Evolutionary conservation across 257 asterid species (phyloP), one percentile per base, ranked within the genome.

Genomic region (Primulina tabacum): DNA sequence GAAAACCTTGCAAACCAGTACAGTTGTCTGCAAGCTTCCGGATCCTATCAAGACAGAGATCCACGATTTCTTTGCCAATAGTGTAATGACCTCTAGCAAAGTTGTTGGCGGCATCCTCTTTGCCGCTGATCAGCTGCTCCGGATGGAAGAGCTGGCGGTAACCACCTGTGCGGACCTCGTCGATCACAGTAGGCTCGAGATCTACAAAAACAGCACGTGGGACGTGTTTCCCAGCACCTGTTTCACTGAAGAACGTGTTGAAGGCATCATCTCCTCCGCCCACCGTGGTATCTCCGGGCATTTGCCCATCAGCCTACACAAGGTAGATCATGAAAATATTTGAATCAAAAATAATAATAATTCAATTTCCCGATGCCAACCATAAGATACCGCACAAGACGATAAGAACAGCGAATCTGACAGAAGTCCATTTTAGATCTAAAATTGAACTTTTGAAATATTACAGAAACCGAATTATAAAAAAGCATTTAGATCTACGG

Each of bases 41-140:
- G 57, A 50, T 50, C 57, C 57, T 50, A 17, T 50, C 57, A 17
- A 50, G 57, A 20, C 57, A 50, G 57, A 50, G 57, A 50, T 50
- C 57, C 8, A 50, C 57, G 57, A 50, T 50, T 18, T 50, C 57
- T 17, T 50, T 50, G 57, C 57, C 57, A 17, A 50, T 50, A 16
- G 57, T 50, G 57, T 50, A 50, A 50, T 50, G 57, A 17, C 57
- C 57, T 50, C 57, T 16, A 17, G 57, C 57, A 50, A 50, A 50
- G 57, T 50, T 50, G 57, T 50, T 50, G 57, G 57, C 57, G 16
- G 57, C 57, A 50, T 50, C 57, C 57, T 50, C 57, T 50, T 50
- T 50, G 21, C 57, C 57, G 21, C 57, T 50, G 8, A 50, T 50
- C 20, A 50, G 57, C 57, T 50, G 57, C 57, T 50, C 57, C 57